Base-by-base conservation (phyloP, 1,284 basidiomycete genomes). In the Ustilago shanxiensis region DNA sequence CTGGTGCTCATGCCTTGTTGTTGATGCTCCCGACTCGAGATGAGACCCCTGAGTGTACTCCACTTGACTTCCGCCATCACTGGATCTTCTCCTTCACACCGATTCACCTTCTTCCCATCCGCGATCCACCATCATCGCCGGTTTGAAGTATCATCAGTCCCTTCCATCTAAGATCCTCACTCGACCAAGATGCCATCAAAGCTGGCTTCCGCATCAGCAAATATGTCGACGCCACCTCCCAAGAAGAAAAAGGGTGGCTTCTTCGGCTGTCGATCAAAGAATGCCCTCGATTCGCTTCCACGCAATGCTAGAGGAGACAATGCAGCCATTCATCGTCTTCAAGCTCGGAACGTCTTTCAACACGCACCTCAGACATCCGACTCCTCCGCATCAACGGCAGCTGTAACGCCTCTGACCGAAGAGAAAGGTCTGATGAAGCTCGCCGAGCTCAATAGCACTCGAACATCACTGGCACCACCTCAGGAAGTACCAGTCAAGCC, bases 251-350 rank as follows among this genome's bases (percentile, higher is more conserved):
- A 60, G 39, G 63, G 63, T 20, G 68, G 73, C 47, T 68, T 76
- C 65, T 76, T 76, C 49, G 73, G 77, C 26, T 79, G 77, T 45
- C 60, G 70, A 11, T 79, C 77, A 26, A 69, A 76, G 29, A 52
- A 60, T 22, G 77, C 77, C 6, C 74, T 79, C 51, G 77, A 79
- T 39, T 79, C 77, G 2, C 57, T 79, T 1, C 77, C 77, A 0
- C 60, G 77, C 16, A 66, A 72, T 22, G 70, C 73, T 10, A 57
- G 77, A 31, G 77, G 77, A 16, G 52, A 60, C 37, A 62, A 64
- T 5, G 77, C 77, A 0, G 77, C 77, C 16, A 70, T 79, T 29
- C 45, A 77, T 29, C 67, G 70, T 11, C 64, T 79, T 16, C 66
- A 79, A 29, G 72, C 73, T 11, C 68, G 56, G 8, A 49, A 67